Base-by-base conservation (phyloP, 768 basidiomycete species). In the Leccinum olivaceopallidum region DNA sequence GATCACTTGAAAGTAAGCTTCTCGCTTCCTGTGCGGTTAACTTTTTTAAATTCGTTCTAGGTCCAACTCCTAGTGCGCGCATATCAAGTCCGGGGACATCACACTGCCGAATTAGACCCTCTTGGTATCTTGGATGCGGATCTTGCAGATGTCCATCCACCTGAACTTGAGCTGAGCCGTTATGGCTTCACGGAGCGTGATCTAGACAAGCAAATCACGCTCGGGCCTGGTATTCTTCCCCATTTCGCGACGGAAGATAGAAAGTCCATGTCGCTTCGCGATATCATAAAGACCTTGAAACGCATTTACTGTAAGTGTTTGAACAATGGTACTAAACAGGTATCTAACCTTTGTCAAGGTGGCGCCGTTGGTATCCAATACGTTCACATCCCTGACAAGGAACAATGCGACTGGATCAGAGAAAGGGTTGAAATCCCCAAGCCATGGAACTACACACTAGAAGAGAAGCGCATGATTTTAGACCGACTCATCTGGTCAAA, bases 401-500 rank as follows among this genome's bases (percentile, higher is more conserved):
- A 95, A 65, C 93, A 99, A 73, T 99, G 97, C 72, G 95, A 99
- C 77, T 99, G 97, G 97, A 95, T 99, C 69, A 84, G 97, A 65
- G 94, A 95, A 72, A 92, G 97, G 60, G 82, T 98, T 50, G 97
- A 99, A 76, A 88, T 89, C 16, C 97, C 97, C 1, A 89, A 91
- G 68, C 96, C 96, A 7, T 98, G 94, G 94, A 94, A 95, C 69
- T 99, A 98, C 78, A 92, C 91, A 55, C 85, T 95, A 56, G 97
- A 99, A 68, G 97, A 99, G 80, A 99, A 98, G 78, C 89, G 94
- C 52, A 95, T 98, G 92, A 95, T 99, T 65, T 85, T 99, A 58
- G 97, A 99, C 78, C 92, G 97, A 62, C 89, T 98, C 68, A 98
- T 98, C 73, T 99, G 97, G 97, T 98, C 96, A n/a, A 97, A 98